Percentiles rank a stretch among this genome's conserved stretches.
These are phyloP conservation scores for Stagonosporopsis rhizophila DNA, from an alignment of 2,329 filamentous ascomycete genomes.

Conservation along the genomic window DNA sequence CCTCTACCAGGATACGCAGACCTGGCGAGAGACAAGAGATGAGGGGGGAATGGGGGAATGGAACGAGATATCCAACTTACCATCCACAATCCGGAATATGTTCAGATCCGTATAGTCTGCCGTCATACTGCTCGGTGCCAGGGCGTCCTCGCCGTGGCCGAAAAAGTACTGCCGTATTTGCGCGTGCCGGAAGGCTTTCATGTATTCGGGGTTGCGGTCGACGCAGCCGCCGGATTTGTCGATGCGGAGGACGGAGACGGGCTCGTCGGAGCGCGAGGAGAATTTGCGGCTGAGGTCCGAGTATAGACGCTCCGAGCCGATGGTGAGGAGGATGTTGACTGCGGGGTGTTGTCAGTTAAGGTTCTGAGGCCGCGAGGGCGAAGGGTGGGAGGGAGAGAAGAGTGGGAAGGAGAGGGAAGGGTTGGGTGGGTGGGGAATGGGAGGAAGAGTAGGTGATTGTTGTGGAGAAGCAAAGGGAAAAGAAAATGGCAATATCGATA, in stretches of 20 bases:
- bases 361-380: background rate
- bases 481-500: background rate
- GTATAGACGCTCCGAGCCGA: constrained; percentile 80
- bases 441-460: background rate
- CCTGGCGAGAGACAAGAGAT: background rate
- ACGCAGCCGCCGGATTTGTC: constrained; percentile 87
- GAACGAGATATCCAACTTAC: no score
- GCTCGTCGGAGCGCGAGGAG: constrained; percentile 64
- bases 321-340: constrained; percentile 81
- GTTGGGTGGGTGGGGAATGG: background rate
- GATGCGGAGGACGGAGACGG: constrained; percentile 77
- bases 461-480: background rate
- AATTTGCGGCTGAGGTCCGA: constrained; percentile 77
- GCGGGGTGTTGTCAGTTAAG: constrained; percentile 35
- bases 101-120: constrained; percentile 77
- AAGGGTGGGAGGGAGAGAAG: background rate
- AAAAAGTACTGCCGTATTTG: constrained; percentile 95
- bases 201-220: constrained; percentile 74
- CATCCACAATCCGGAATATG: constrained; percentile 73
- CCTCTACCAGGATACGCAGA: no score
- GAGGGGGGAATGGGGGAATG: no score
- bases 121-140: constrained; percentile 87
- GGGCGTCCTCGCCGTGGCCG: constrained; percentile 70
- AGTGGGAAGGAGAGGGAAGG: background rate
- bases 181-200: constrained; percentile 75